Conservation (phyloP, 176 grass and related monocot genomes). For the Guadua angustifolia region DNA sequence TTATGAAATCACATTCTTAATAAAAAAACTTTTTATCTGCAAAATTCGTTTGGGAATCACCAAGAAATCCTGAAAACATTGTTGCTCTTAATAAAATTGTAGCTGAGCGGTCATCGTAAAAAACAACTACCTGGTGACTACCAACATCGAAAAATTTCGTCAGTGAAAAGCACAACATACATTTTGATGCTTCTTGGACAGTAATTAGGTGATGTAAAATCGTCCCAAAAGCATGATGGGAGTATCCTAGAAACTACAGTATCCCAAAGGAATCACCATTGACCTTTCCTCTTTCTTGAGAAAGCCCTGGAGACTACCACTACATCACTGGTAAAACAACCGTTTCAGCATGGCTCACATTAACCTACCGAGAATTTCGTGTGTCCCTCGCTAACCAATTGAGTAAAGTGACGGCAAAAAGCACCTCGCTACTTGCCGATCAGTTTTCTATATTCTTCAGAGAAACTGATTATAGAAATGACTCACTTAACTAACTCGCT, state of each 20-base stretch:
- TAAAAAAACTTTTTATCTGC: not conserved
- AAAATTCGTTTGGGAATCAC: not conserved
- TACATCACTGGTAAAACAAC: not conserved
- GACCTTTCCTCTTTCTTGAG: not conserved
- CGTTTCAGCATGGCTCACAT: conserved; percentile 20
- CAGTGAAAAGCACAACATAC: conserved; percentile 5
- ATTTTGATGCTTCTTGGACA: not conserved
- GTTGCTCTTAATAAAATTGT: not conserved
- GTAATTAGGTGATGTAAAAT: not conserved
- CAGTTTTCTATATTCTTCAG: too few relatives aligned
- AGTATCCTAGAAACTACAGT: not conserved
- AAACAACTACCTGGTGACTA: not conserved
- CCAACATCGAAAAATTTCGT: not conserved
- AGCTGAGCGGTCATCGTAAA: not conserved
- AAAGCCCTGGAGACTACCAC: not conserved
- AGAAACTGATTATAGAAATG: too few relatives aligned
- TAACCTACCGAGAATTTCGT: not conserved
- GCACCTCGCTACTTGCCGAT: too few relatives aligned
- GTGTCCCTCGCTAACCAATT: not conserved
- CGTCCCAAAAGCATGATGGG: not conserved
- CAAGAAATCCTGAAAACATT: not conserved
- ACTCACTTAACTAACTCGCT: too few relatives aligned
- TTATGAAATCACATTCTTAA: not conserved
- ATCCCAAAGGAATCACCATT: not conserved
- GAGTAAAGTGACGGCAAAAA: too few relatives aligned